Percentiles rank a stretch among this genome's conserved stretches.
phyloP scores from a whole-genome alignment of 306 rosid species.

The cucumber (Cucumis sativus) region DNA sequence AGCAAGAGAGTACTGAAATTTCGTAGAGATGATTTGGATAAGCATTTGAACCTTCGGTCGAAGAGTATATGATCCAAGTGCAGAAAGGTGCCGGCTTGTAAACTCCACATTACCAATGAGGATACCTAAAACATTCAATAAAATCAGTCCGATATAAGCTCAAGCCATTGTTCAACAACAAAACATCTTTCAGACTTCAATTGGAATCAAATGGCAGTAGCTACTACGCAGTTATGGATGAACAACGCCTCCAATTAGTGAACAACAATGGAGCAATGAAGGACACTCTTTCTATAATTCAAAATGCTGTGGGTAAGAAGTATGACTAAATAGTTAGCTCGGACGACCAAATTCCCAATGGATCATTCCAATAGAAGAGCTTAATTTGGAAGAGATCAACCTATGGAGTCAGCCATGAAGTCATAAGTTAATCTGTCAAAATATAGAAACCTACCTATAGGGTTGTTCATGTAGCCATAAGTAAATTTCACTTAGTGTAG shows the following conservation, averaged over 20 bases:
- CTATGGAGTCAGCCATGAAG: too few relatives aligned
- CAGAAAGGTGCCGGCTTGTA: conserved; percentile 29
- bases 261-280: not conserved
- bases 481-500: too few relatives aligned
- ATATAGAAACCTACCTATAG: too few relatives aligned
- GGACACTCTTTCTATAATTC: not conserved
- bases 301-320: not conserved
- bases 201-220: not conserved
- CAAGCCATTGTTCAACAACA: not conserved
- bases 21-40: conserved; percentile 4
- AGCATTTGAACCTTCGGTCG: conserved; percentile 44
- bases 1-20: not conserved
- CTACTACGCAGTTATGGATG: not conserved
- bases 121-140: conserved; percentile 30
- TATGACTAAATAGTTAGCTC: too few relatives aligned
- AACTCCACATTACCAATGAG: conserved; percentile 19
- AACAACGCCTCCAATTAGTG: not conserved
- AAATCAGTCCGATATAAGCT: conserved; percentile 4
- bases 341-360: too few relatives aligned
- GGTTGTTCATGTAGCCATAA: too few relatives aligned
- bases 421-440: too few relatives aligned
- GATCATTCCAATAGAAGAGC: too few relatives aligned
- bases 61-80: conserved; percentile 31
- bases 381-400: too few relatives aligned
- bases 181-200: not conserved